These are phyloP conservation scores for Ilyonectria destructans DNA, from an alignment of 2,329 filamentous ascomycete species.

Conservation along the genomic window DNA sequence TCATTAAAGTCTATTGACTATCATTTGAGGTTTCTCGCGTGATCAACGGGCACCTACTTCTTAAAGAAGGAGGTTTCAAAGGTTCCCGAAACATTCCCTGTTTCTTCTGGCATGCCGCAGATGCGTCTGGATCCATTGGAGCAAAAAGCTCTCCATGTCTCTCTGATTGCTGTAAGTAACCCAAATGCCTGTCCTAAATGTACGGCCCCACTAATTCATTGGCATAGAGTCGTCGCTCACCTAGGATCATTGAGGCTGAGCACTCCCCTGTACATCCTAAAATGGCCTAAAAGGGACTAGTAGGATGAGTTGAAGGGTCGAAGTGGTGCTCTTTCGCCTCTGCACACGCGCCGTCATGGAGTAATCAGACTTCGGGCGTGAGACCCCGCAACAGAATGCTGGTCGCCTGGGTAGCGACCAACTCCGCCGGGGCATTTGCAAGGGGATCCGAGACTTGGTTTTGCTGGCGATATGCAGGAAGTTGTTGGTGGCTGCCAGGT, in stretches of 20 bases:
- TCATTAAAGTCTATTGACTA: neutral
- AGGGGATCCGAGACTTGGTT: conserved; percentile 11
- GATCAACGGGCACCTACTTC: conserved; percentile 11
- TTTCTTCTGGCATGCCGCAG: neutral
- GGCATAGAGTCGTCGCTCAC: conserved; percentile 16
- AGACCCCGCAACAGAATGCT: conserved; percentile 17
- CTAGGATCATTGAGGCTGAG: conserved; percentile 43
- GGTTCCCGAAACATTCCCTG: conserved; percentile 6
- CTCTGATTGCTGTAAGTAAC: conserved; percentile 1
- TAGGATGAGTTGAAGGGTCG: neutral
- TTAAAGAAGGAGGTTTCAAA: conserved; percentile 22
- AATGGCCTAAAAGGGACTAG: conserved; percentile 36
- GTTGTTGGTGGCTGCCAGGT: conserved; percentile 17
- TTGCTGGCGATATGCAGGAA: conserved; percentile 23
- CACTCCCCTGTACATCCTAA: conserved; percentile 29
- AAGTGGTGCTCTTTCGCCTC: conserved; percentile 6
- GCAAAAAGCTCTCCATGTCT: conserved; percentile 6
- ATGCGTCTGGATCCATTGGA: neutral
- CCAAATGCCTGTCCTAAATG: conserved; percentile 12
- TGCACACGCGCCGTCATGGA: neutral
- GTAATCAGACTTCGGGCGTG: conserved; percentile 19
- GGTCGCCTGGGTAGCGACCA: neutral
- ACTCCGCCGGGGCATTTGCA: neutral
- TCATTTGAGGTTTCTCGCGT: conserved; percentile 7
- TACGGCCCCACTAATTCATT: conserved; percentile 6